Conservation (phyloP, 805 yeast species). For the Cyberlindnera euphorbiiphila region DNA sequence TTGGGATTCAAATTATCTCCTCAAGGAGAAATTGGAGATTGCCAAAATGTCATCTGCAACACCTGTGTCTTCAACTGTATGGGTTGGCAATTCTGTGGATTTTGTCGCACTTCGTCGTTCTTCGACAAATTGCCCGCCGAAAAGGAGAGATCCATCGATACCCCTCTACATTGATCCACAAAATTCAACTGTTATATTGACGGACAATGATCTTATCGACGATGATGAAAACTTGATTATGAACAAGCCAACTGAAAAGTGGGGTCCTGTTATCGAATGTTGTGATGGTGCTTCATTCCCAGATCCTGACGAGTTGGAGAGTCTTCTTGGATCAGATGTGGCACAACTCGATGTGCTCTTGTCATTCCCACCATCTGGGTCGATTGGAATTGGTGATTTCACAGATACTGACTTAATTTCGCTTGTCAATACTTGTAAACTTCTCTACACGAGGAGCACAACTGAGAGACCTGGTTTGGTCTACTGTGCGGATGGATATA, state of each 20-base stretch:
- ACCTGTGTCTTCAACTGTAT: slow-evolving; percentile 48
- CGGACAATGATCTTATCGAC: slow-evolving; percentile 28
- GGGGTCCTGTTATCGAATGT: slow-evolving; percentile 56
- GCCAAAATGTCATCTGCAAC: slow-evolving; percentile 81
- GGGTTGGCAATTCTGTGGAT: slow-evolving; percentile 84
- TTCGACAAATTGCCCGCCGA: background rate
- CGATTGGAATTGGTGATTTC: slow-evolving; percentile 71
- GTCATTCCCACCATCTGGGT: slow-evolving; percentile 84
- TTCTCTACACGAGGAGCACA: slow-evolving; percentile 45
- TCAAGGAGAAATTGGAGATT: slow-evolving; percentile 79
- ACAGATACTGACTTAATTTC: slow-evolving; percentile 57
- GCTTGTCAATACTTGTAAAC: slow-evolving; percentile 65
- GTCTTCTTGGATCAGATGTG: no score
- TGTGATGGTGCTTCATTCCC: slow-evolving; percentile 59
- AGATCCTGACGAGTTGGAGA: slow-evolving; percentile 33
- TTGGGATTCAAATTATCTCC: slow-evolving; percentile 67
- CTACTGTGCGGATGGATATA: slow-evolving; percentile 87
- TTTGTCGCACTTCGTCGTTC: slow-evolving; percentile 33
- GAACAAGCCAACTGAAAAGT: slow-evolving; percentile 49
- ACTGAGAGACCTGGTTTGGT: slow-evolving; percentile 42
- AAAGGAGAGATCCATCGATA: slow-evolving; percentile 7
- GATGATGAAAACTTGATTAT: slow-evolving; percentile 31
- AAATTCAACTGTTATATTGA: slow-evolving; percentile 46
- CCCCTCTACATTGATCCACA: slow-evolving; percentile 47
- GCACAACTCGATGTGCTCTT: slow-evolving; percentile 34